Percentiles rank a stretch among this genome's conserved stretches.
These are phyloP conservation scores for Podaxis pistillaris DNA, from an alignment of 768 basidiomycete species.

Conservation along the genomic window DNA sequence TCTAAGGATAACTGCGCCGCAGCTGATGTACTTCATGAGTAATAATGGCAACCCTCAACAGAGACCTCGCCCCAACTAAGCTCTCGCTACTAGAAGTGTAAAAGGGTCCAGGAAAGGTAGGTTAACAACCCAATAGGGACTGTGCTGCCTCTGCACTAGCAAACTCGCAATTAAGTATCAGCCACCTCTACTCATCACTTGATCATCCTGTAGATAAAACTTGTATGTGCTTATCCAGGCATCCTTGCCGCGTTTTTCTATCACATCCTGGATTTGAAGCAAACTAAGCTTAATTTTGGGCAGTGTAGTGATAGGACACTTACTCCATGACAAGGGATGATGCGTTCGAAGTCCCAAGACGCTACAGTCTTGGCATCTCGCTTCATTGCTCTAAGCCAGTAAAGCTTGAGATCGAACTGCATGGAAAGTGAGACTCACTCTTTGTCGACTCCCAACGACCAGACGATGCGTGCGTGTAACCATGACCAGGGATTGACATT, in stretches of 20 bases:
- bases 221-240: slow-evolving; percentile 50
- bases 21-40: too few species aligned
- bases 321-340: slow-evolving; percentile 71
- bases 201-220: slow-evolving; percentile 20
- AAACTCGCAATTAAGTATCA: too few species aligned
- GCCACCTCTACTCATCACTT: neutral
- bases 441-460: slow-evolving; percentile 35
- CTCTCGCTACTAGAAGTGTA: too few species aligned
- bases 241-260: slow-evolving; percentile 57
- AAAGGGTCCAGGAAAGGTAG: too few species aligned
- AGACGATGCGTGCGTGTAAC: slow-evolving; percentile 32
- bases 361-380: slow-evolving; percentile 63
- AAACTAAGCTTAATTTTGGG: neutral
- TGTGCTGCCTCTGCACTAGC: too few species aligned
- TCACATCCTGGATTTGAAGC: slow-evolving; percentile 42
- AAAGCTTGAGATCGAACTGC: neutral
- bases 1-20: too few species aligned
- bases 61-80: too few species aligned
- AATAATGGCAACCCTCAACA: too few species aligned
- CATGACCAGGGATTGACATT: slow-evolving; percentile 36
- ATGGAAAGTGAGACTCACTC: slow-evolving; percentile 27
- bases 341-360: slow-evolving; percentile 70
- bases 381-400: slow-evolving; percentile 47
- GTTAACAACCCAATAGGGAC: too few species aligned
- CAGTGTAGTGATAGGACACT: slow-evolving; percentile 14